Evolutionary conservation across 2,329 filamentous ascomycete species (phyloP).

Genomic region (Chrysoporthe cubensis): DNA sequence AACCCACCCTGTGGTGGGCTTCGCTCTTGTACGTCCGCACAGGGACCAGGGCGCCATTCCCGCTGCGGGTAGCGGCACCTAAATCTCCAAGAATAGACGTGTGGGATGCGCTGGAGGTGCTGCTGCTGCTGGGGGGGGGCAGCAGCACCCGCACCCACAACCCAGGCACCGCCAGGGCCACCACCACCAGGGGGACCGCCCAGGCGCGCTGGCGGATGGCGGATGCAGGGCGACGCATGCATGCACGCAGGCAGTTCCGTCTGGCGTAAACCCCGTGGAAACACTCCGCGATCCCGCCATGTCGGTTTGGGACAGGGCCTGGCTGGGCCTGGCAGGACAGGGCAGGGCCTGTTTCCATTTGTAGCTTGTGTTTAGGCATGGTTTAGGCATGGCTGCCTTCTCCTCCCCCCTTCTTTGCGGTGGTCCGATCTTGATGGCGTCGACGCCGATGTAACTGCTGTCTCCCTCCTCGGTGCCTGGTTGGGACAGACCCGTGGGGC

Average conservation of each 20-base stretch:
- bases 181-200: too few species aligned
- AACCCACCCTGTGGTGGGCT: neutral
- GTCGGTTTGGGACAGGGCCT: neutral
- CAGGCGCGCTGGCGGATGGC: too few species aligned
- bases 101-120: slow-evolving; percentile 9
- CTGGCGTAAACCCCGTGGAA: neutral
- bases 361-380: neutral
- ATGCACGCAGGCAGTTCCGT: neutral
- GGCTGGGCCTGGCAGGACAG: neutral
- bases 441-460: neutral
- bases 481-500: neutral
- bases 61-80: slow-evolving; percentile 13
- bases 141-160: neutral
- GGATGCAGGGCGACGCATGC: too few species aligned
- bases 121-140: neutral
- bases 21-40: neutral
- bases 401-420: neutral
- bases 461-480: neutral
- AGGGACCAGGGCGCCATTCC: slow-evolving; percentile 13
- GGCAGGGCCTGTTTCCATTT: neutral
- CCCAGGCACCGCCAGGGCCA: neutral
- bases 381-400: neutral
- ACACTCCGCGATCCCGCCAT: neutral
- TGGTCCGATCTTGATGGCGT: slow-evolving; percentile 3
- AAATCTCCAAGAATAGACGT: slow-evolving; percentile 16